Evolutionary conservation across 768 basidiomycete genomes (phyloP).

Genomic region (Leucocoprinus sp.): DNA sequence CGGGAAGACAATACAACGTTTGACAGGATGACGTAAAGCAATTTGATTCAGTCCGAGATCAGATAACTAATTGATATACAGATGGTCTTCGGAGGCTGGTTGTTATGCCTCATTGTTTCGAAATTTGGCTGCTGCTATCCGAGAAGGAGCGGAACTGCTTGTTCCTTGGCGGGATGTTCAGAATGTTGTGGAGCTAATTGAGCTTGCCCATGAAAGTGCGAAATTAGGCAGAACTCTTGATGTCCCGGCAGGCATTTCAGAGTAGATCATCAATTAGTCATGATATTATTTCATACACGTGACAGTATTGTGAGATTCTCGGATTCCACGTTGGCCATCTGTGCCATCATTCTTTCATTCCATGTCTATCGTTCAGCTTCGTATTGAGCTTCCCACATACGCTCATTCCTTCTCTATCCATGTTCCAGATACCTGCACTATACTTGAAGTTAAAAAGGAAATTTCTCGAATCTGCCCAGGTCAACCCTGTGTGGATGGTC

Average conservation of each 20-base stretch:
- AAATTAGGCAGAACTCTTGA: constrained; percentile 40
- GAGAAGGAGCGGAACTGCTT: constrained; percentile 39
- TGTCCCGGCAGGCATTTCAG: constrained; percentile 18
- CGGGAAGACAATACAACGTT: constrained; percentile 36
- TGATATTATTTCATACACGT: constrained; percentile 14
- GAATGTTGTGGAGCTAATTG: constrained; percentile 67
- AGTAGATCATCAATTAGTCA: too few species aligned
- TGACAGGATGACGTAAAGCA: constrained; percentile 26
- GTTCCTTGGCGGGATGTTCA: constrained; percentile 73
- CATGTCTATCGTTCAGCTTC: constrained; percentile 42
- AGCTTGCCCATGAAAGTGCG: constrained; percentile 62
- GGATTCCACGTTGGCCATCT: constrained; percentile 24
- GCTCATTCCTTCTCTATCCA: constrained; percentile 56
- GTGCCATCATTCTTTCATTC: constrained; percentile 2
- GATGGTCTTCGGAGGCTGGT: constrained; percentile 59
- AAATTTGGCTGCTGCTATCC: constrained; percentile 58
- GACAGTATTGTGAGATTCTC: constrained; percentile 13
- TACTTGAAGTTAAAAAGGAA: constrained; percentile 60
- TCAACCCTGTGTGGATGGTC: constrained; percentile 58
- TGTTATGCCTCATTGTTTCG: constrained; percentile 54
- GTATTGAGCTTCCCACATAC: constrained; percentile 71
- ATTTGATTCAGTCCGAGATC: background rate
- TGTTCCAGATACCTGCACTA: constrained; percentile 37
- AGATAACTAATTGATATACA: constrained; percentile 19
- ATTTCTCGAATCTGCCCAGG: constrained; percentile 56